Evolutionary conservation across 441 rosid genomes (phyloP), one percentile per base, ranked within the genome.

Genomic region (Adansonia grandidieri): DNA sequence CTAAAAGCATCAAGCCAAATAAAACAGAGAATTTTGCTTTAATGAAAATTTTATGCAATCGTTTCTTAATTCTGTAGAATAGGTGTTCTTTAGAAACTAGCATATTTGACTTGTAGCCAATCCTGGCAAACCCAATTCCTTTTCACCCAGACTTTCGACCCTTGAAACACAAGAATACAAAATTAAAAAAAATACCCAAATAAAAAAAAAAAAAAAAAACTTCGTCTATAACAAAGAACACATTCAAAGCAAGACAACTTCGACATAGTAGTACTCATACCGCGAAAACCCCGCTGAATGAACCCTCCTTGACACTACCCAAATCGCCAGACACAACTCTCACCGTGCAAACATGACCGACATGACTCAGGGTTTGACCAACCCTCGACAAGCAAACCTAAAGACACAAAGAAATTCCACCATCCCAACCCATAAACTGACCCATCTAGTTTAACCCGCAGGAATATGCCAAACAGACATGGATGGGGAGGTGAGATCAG

Each of bases 371-470:
- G 32, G 32, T 28, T 28, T 28, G 32, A 28, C 32, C 32, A 28
- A 13, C 65, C 63, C 74, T 61, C 47, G 78, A 73, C 86, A 79
- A n/a, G 60, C 73, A 62, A 81, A 82, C 79, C 57, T 75, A 76
- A 71, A 60, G 62, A 82, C 65, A 57, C 78, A 74, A 57, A 72
- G 64, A 80, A 73, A 84, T 82, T 82, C 77, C 7, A 85, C 86
- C 83, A 73, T 77, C 58, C 71, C 65, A 71, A 71, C 82, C 85
- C 71, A 69, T 54, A 68, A 76, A 77, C 63, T 64, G 67, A 74
- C 73, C 73, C 70, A 62, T 42, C 81, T 44, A 61, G 73, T 79
- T 77, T 82, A 80, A 60, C 48, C 76, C 9, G 73, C 74, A 51
- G 75, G 73, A 65, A 67, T 63, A 80, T 76, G 70, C 78, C 32